Percentiles rank a stretch among this genome's conserved stretches.
These are phyloP conservation scores for Letharia columbiana DNA, from an alignment of 495 filamentous ascomycete species.

Conservation along the genomic window DNA sequence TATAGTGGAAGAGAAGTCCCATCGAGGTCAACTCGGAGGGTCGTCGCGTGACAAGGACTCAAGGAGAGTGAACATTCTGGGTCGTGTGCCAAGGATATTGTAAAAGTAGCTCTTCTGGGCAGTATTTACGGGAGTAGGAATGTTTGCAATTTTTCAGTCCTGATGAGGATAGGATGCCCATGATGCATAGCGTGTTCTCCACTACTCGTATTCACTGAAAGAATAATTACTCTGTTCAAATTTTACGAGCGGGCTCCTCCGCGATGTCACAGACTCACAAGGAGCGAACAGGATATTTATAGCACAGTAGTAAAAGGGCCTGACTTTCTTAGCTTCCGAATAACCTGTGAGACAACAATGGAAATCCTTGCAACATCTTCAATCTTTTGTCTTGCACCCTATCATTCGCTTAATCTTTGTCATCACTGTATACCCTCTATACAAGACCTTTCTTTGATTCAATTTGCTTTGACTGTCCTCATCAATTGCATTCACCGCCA, in stretches of 20 bases:
- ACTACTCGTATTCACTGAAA: background rate
- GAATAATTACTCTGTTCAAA: background rate
- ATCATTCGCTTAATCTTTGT: background rate
- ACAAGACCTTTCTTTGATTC: background rate
- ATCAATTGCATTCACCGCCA: background rate
- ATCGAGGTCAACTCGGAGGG: background rate
- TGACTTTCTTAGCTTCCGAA: background rate
- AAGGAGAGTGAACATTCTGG: no score
- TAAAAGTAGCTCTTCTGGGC: no score
- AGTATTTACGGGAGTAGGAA: no score
- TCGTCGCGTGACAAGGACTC: background rate
- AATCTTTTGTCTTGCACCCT: background rate
- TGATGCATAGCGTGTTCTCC: background rate
- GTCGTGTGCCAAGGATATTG: no score
- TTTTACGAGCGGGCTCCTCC: no score
- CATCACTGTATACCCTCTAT: background rate
- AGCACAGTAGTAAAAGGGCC: background rate
- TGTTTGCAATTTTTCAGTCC: background rate
- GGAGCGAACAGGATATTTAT: background rate
- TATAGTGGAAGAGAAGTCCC: background rate
- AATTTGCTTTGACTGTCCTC: no score
- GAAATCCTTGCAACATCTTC: background rate
- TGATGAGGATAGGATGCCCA: background rate
- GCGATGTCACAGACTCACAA: no score
- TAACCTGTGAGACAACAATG: no score